Evolutionary conservation across 2,329 filamentous ascomycete species (phyloP).

Genomic region (Pseudogymnoascus destructans): DNA sequence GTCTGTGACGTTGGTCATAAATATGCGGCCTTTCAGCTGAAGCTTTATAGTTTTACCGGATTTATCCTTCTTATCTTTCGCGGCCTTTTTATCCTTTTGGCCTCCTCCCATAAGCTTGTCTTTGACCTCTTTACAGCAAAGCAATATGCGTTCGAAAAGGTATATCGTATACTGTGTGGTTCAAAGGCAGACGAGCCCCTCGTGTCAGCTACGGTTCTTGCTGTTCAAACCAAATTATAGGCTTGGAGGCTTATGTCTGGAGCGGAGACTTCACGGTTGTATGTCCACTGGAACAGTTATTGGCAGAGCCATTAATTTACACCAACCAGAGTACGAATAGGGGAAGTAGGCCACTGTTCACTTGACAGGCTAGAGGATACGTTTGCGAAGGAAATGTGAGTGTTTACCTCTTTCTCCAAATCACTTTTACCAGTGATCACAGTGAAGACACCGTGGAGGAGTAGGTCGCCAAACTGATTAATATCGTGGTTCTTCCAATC

Average conservation of each 20-base stretch:
- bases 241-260: not conserved
- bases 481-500: slow-evolving; percentile 94
- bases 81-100: slow-evolving; percentile 69
- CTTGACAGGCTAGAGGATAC: not conserved
- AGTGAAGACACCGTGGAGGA: slow-evolving; percentile 81
- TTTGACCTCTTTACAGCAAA: slow-evolving; percentile 92
- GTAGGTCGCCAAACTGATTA: slow-evolving; percentile 77
- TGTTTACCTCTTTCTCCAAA: slow-evolving; percentile 60
- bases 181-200: slow-evolving; percentile 16
- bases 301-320: not conserved
- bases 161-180: slow-evolving; percentile 78
- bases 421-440: slow-evolving; percentile 85
- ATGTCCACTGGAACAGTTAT: not conserved
- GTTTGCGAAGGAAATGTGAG: not conserved
- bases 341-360: not conserved
- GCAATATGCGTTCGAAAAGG: slow-evolving; percentile 85
- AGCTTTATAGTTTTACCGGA: slow-evolving; percentile 63
- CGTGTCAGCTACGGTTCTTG: slow-evolving; percentile 17
- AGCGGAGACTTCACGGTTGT: not conserved
- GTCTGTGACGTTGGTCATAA: slow-evolving; percentile 98
- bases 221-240: slow-evolving; percentile 7
- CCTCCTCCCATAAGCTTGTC: slow-evolving; percentile 50
- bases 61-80: slow-evolving; percentile 55
- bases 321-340: not conserved
- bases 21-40: slow-evolving; percentile 92